A percentile compares a stretch with the other conserved stretches of the same genome.
Conservation (phyloP, 192 early-diverging fungal genomes). For the Umbelopsis vinacea region DNA sequence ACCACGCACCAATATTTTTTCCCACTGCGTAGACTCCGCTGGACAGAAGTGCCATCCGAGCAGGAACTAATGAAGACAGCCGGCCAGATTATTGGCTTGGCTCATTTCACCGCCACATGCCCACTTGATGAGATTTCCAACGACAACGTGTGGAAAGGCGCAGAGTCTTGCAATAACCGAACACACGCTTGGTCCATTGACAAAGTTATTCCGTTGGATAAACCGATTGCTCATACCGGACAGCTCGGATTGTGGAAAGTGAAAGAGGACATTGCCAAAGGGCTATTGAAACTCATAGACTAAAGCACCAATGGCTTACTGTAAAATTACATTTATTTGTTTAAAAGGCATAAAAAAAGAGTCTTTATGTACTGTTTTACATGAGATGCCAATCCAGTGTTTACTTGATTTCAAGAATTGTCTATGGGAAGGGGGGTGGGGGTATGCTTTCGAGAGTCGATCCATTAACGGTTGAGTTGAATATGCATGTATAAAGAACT, state of each 20-base stretch:
- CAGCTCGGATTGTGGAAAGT: slow-evolving; percentile 16
- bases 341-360: too few relatives aligned
- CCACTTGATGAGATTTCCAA: not conserved
- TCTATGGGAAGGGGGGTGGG: too few relatives aligned
- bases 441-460: too few relatives aligned
- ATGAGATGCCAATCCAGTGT: too few relatives aligned
- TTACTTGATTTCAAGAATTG: too few relatives aligned
- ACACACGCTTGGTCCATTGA: slow-evolving; percentile 9
- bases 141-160: slow-evolving; percentile 13
- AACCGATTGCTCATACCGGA: not conserved
- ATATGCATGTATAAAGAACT: too few relatives aligned
- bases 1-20: too few relatives aligned
- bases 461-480: too few relatives aligned
- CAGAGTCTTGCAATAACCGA: slow-evolving; percentile 16
- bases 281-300: not conserved
- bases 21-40: slow-evolving; percentile 6
- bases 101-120: not conserved
- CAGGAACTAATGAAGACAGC: not conserved
- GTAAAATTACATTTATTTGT: too few relatives aligned
- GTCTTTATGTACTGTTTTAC: too few relatives aligned
- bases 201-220: not conserved
- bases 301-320: not conserved
- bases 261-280: slow-evolving; percentile 17
- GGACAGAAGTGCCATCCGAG: not conserved
- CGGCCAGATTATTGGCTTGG: slow-evolving; percentile 8